Evolutionary conservation across 2,329 filamentous ascomycete genomes (phyloP).

Genomic region (Ophiosphaerella korrae): DNA sequence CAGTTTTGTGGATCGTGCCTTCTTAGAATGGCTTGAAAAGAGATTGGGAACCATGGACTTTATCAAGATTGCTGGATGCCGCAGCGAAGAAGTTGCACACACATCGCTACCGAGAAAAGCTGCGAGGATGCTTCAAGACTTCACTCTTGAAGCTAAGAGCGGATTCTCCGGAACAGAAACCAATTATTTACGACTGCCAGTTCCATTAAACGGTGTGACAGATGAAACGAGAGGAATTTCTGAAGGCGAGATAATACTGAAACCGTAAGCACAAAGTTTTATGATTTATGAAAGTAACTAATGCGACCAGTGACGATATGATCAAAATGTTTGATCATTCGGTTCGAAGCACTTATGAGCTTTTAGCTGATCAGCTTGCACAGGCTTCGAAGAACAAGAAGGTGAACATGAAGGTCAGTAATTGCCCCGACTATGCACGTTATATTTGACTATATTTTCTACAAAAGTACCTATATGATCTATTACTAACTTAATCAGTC

Average conservation of each 20-base stretch:
- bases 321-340: constrained; percentile 22
- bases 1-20: constrained; percentile 31
- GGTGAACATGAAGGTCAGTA: constrained; percentile 19
- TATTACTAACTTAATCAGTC: constrained; percentile 12
- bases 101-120: constrained; percentile 19
- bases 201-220: constrained; percentile 20
- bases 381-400: constrained; percentile 2
- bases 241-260: constrained; percentile 30
- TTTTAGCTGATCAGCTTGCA: constrained; percentile 17
- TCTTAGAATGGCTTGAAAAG: constrained; percentile 28
- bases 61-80: constrained; percentile 17
- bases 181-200: constrained; percentile 20
- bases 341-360: constrained; percentile 12
- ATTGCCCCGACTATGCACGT: not conserved
- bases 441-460: too few species aligned
- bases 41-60: constrained; percentile 27
- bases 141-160: constrained; percentile 22
- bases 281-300: not conserved
- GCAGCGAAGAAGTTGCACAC: constrained; percentile 12
- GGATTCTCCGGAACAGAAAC: constrained; percentile 26
- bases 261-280: constrained; percentile 12
- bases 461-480: too few species aligned
- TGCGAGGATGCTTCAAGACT: constrained; percentile 26
- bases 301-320: constrained; percentile 21
- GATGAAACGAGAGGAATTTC: constrained; percentile 24